Percentiles rank a stretch among this genome's conserved stretches.
Conservation (phyloP, 345 rosid genomes). For the Arabidopsis arenosa region DNA sequence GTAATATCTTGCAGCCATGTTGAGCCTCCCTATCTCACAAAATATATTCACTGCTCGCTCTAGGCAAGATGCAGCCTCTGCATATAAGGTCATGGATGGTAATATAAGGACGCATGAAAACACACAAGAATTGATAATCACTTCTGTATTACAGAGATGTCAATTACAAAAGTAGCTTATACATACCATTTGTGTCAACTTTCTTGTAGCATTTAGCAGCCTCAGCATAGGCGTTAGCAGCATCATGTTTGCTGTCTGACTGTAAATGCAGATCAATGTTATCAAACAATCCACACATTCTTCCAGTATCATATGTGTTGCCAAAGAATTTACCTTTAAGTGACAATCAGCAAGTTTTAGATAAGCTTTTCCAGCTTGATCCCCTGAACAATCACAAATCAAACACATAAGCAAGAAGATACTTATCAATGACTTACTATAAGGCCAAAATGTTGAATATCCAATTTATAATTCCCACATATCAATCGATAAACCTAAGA, state of each 20-base stretch:
- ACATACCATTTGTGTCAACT: constrained; percentile 69
- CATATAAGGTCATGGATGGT: constrained; percentile 44
- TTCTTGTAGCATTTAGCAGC: constrained; percentile 94
- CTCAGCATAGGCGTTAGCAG: constrained; percentile 81
- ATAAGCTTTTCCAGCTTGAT: constrained; percentile 74
- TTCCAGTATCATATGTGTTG: neutral
- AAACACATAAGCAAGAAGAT: constrained; percentile 18
- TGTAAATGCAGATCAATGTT: constrained; percentile 40
- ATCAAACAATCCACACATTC: constrained; percentile 15
- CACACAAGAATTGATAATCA: neutral
- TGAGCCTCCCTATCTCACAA: constrained; percentile 95
- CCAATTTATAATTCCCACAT: neutral
- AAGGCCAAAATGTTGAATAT: constrained; percentile 7
- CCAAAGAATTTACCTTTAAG: constrained; percentile 55
- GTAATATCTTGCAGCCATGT: constrained; percentile 97
- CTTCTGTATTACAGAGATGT: neutral
- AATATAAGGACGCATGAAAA: neutral
- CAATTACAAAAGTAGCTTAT: neutral
- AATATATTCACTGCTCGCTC: constrained; percentile 77
- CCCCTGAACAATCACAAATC: constrained; percentile 62
- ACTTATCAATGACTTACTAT: constrained; percentile 3
- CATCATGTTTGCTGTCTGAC: constrained; percentile 90
- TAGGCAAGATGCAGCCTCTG: constrained; percentile 95
- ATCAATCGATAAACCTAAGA: neutral
- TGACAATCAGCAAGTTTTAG: constrained; percentile 78